phyloP scores from a whole-genome alignment of 2,329 filamentous ascomycete genomes.

The Aschersonia sp. region DNA sequence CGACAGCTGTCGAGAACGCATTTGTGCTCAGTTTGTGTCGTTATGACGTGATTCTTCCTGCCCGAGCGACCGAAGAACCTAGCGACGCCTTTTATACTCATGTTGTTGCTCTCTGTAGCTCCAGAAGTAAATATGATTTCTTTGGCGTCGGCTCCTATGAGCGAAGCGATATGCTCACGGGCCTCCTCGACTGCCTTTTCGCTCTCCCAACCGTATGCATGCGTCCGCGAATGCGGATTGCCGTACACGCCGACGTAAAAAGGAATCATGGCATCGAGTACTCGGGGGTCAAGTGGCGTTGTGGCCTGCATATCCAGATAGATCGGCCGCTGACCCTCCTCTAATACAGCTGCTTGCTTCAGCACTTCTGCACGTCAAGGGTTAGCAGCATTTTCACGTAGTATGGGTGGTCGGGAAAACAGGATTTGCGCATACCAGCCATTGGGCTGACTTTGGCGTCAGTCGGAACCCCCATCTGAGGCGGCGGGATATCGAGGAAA shows the following conservation, averaged over 20 bases:
- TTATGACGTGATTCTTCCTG: slow-evolving; percentile 98
- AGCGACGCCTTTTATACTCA: slow-evolving; percentile 97
- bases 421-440: slow-evolving; percentile 27
- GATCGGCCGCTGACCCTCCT: slow-evolving; percentile 83
- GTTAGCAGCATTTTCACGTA: not conserved
- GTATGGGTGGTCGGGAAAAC: not conserved
- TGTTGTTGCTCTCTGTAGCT: slow-evolving; percentile 97
- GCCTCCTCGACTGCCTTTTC: slow-evolving; percentile 87
- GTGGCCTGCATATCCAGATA: slow-evolving; percentile 98
- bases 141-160: slow-evolving; percentile 90
- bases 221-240: slow-evolving; percentile 92
- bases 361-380: slow-evolving; percentile 45
- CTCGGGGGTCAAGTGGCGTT: slow-evolving; percentile 84
- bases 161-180: slow-evolving; percentile 63
- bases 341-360: slow-evolving; percentile 85
- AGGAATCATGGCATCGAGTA: slow-evolving; percentile 92
- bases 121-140: slow-evolving; percentile 99
- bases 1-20: slow-evolving; percentile 95
- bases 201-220: slow-evolving; percentile 97
- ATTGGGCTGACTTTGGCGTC: slow-evolving; percentile 64
- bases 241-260: slow-evolving; percentile 89
- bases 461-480: slow-evolving; percentile 14
- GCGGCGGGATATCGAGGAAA: slow-evolving; percentile 43
- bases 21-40: slow-evolving; percentile 95
- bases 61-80: slow-evolving; percentile 84